These are phyloP conservation scores for Xylaria arbuscula DNA, from an alignment of 2,329 filamentous ascomycete species.

Conservation along the genomic window DNA sequence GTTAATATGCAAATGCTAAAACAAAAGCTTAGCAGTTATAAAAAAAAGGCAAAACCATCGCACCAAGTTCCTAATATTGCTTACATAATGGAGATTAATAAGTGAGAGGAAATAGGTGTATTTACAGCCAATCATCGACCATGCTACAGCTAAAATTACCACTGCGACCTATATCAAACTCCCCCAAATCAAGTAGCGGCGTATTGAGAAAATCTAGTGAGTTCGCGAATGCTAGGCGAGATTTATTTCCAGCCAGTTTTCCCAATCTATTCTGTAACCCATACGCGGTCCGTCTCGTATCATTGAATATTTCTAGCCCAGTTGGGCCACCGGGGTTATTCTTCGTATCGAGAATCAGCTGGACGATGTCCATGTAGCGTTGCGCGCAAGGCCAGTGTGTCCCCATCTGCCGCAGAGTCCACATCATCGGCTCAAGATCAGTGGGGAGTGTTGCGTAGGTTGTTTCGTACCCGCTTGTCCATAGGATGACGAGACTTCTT, in stretches of 20 bases:
- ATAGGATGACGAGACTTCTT: constrained; percentile 7
- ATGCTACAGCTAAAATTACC: background rate
- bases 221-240: background rate
- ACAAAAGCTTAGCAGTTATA: too few species aligned
- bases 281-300: constrained; percentile 13
- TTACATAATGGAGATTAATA: background rate
- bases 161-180: constrained; percentile 2
- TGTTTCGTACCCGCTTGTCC: constrained; percentile 13
- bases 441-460: constrained; percentile 3
- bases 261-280: constrained; percentile 9
- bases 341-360: constrained; percentile 12
- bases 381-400: constrained; percentile 9
- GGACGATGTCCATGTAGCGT: constrained; percentile 11
- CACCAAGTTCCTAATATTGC: too few species aligned
- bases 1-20: too few species aligned
- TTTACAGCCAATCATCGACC: constrained; percentile 12
- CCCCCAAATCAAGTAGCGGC: background rate
- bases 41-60: too few species aligned
- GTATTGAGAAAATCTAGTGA: constrained; percentile 9
- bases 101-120: background rate
- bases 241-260: constrained; percentile 1
- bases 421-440: constrained; percentile 7
- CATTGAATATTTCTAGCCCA: constrained; percentile 7
- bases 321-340: constrained; percentile 6
- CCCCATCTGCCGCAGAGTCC: constrained; percentile 14